These are phyloP conservation scores for Leucosporidium scottii DNA, from an alignment of 768 basidiomycete species.

Conservation along the genomic window DNA sequence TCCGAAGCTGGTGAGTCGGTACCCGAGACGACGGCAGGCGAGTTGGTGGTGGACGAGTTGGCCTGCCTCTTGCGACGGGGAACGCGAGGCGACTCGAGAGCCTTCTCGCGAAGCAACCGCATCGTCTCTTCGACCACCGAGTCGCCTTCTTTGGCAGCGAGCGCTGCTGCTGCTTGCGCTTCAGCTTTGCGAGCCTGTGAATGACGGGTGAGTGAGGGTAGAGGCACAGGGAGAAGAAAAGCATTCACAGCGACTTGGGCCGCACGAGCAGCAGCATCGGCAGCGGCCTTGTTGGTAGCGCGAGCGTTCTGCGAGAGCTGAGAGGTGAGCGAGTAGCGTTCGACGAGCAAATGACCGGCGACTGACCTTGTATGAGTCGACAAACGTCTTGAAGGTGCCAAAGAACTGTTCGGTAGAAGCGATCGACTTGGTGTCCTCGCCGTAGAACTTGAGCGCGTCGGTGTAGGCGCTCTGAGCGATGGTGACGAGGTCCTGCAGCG, in stretches of 20 bases:
- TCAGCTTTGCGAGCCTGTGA: conserved; percentile 28
- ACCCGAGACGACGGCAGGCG: not conserved
- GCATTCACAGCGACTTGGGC: conserved; percentile 9
- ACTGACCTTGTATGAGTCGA: conserved; percentile 65
- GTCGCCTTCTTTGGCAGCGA: conserved; percentile 12
- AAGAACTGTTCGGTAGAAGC: conserved; percentile 80
- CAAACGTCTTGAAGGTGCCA: conserved; percentile 92
- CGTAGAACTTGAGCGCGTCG: conserved; percentile 83
- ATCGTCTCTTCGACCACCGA: conserved; percentile 28
- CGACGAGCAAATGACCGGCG: not conserved
- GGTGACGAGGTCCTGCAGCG: conserved; percentile 77
- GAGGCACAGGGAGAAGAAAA: not conserved
- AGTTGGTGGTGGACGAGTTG: not conserved
- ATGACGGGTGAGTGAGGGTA: not conserved
- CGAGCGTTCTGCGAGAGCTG: conserved; percentile 6
- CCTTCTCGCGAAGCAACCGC: conserved; percentile 21
- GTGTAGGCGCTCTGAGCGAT: conserved; percentile 73
- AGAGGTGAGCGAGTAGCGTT: not conserved
- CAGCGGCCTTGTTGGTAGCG: conserved; percentile 18
- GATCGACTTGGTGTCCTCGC: conserved; percentile 59
- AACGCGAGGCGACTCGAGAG: conserved; percentile 5
- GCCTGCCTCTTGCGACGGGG: not conserved
- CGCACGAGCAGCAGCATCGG: conserved; percentile 12
- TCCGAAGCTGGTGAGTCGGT: not conserved
- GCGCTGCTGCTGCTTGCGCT: conserved; percentile 11